phyloP scores from a whole-genome alignment of 768 basidiomycete species.

The Boletus sp. region DNA sequence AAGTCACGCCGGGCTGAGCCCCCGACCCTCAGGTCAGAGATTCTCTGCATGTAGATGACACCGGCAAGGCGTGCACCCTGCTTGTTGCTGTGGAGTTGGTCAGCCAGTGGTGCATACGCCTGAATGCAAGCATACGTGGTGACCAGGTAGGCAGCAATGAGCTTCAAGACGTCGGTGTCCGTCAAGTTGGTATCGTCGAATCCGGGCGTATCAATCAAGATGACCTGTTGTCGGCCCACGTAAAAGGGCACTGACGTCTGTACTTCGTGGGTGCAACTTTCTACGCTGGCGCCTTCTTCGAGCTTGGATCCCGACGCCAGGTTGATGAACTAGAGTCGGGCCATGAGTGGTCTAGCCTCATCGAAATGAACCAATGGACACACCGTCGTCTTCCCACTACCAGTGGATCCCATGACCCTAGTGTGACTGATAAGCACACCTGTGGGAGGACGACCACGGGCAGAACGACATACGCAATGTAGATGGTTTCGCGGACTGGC shows the following conservation, averaged over 20 bases:
- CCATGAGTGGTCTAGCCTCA: not conserved
- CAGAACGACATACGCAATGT: conserved; percentile 24
- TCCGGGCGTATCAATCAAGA: conserved; percentile 59
- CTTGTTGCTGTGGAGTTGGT: conserved; percentile 28
- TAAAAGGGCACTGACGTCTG: conserved; percentile 28
- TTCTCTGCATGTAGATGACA: conserved; percentile 53
- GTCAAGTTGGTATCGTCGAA: conserved; percentile 54
- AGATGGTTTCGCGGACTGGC: conserved; percentile 25
- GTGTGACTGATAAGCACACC: conserved; percentile 25
- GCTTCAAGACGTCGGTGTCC: conserved; percentile 48
- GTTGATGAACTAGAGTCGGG: conserved; percentile 36
- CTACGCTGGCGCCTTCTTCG: conserved; percentile 32
- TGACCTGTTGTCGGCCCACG: conserved; percentile 36
- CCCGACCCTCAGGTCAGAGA: conserved; percentile 47
- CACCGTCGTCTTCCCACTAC: conserved; percentile 35
- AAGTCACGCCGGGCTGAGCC: conserved; percentile 48
- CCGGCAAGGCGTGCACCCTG: conserved; percentile 41
- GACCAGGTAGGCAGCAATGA: conserved; percentile 43
- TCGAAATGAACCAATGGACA: conserved; percentile 4
- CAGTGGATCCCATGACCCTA: conserved; percentile 35
- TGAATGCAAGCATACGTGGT: conserved; percentile 23
- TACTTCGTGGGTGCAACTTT: conserved; percentile 35
- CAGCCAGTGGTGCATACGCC: not conserved
- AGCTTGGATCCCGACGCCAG: conserved; percentile 31
- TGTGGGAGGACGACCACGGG: not conserved